A percentile compares a stretch with the other conserved stretches of the same genome.
Conservation (phyloP, 73 alveolate species). For the Durusdinium trenchii region DNA sequence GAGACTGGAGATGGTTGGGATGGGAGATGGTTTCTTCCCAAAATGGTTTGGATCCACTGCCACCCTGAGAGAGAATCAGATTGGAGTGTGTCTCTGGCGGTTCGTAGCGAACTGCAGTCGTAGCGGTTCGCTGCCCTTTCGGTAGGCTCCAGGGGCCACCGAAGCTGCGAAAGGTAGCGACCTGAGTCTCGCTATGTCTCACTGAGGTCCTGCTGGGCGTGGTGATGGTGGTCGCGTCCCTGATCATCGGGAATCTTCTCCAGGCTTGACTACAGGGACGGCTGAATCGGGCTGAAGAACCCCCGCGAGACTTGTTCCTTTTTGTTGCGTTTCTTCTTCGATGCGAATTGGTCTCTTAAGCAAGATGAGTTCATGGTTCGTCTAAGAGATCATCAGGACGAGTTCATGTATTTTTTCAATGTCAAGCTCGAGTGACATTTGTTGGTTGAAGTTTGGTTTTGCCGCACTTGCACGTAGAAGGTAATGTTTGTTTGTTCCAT, state of each 20-base stretch:
- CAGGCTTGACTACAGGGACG: background rate
- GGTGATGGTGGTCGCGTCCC: conserved; percentile 51
- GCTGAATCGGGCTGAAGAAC: background rate
- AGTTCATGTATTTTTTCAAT: background rate
- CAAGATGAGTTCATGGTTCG: too few species aligned
- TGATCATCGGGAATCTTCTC: conserved; percentile 44
- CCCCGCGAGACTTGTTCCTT: background rate
- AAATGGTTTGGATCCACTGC: too few species aligned
- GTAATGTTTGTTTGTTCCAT: background rate
- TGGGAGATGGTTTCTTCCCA: too few species aligned
- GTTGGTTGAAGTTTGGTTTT: background rate
- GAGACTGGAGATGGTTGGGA: too few species aligned
- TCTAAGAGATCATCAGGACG: too few species aligned
- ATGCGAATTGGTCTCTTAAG: background rate
- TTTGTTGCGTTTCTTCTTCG: background rate
- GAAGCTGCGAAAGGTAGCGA: too few species aligned
- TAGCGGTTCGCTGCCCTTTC: too few species aligned
- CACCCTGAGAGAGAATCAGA: too few species aligned
- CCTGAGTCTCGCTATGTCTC: too few species aligned
- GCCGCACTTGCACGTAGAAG: background rate
- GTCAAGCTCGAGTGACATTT: background rate
- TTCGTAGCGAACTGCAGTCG: too few species aligned
- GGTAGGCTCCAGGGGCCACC: too few species aligned
- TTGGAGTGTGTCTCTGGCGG: too few species aligned
- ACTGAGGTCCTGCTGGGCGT: conserved; percentile 41